Evolutionary conservation across 2,329 filamentous ascomycete genomes (phyloP).

Genomic region (Daldinia sp.): DNA sequence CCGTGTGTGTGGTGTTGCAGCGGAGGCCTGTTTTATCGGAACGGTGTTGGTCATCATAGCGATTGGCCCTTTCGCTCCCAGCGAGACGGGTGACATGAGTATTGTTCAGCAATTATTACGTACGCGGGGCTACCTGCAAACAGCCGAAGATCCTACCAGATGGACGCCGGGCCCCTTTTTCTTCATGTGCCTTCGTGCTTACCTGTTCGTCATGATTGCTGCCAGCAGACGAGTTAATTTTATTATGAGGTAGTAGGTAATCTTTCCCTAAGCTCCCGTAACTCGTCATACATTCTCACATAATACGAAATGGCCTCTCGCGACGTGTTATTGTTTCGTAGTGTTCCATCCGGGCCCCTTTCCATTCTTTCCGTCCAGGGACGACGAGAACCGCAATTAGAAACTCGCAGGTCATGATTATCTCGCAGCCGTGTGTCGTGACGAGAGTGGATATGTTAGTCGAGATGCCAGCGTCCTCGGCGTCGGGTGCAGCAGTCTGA

Average conservation of each 20-base stretch:
- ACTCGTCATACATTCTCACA: conserved; percentile 31
- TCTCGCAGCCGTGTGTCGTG: conserved; percentile 10
- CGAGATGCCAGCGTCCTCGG: conserved; percentile 6
- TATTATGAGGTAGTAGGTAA: conserved; percentile 4
- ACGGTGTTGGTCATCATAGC: conserved; percentile 4
- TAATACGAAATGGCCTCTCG: conserved; percentile 28
- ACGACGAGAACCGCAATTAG: conserved; percentile 19
- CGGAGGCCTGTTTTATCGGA: conserved; percentile 8
- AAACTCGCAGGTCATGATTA: not conserved
- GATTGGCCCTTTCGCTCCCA: conserved; percentile 20
- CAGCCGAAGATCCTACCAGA: conserved; percentile 29
- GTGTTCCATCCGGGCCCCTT: conserved; percentile 29
- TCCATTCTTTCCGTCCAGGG: conserved; percentile 9
- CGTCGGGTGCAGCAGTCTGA: not conserved
- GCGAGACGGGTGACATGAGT: conserved; percentile 28
- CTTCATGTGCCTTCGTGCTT: conserved; percentile 2
- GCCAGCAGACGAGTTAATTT: conserved; percentile 10
- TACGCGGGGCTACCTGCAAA: conserved; percentile 32
- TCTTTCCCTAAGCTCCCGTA: conserved; percentile 8
- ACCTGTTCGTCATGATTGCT: not conserved
- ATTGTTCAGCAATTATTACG: conserved; percentile 31
- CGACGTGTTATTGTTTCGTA: conserved; percentile 34
- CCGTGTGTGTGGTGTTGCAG: conserved; percentile 19
- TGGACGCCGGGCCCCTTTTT: conserved; percentile 19
- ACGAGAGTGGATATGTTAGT: conserved; percentile 5